Evolutionary conservation across 2,329 filamentous ascomycete species (phyloP).

Genomic region (Trichoderma gracile): DNA sequence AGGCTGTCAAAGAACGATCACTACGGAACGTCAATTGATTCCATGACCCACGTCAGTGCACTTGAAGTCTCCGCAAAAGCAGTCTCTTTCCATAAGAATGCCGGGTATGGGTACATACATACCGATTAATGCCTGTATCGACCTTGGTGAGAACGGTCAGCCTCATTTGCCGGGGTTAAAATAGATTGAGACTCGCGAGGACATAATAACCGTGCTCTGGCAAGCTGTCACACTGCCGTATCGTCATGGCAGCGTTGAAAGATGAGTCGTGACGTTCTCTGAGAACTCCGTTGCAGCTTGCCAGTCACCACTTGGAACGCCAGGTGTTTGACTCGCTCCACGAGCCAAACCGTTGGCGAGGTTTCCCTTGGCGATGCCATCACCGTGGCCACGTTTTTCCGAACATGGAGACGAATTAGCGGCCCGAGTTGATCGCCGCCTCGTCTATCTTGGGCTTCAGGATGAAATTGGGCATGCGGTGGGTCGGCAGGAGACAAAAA

Average conservation of each 20-base stretch:
- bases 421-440: slow-evolving; percentile 11
- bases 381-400: neutral
- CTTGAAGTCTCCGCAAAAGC: neutral
- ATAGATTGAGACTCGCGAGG: neutral
- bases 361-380: neutral
- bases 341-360: neutral
- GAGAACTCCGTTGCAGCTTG: slow-evolving; percentile 9
- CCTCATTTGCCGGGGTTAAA: neutral
- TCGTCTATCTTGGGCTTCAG: slow-evolving; percentile 17
- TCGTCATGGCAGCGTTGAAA: neutral
- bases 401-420: slow-evolving; percentile 1
- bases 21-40: slow-evolving; percentile 1
- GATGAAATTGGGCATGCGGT: neutral
- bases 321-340: neutral
- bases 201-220: neutral
- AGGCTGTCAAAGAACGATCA: neutral
- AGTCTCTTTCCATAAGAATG: neutral
- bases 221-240: neutral
- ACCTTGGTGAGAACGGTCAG: neutral
- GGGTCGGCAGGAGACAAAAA: neutral
- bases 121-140: neutral
- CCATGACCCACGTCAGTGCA: neutral
- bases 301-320: neutral
- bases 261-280: neutral
- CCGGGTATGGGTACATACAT: neutral